Percentiles rank a stretch among this genome's conserved stretches.
Conservation (phyloP, 352 stramenopile genomes). For the Phytophthora citricola region DNA sequence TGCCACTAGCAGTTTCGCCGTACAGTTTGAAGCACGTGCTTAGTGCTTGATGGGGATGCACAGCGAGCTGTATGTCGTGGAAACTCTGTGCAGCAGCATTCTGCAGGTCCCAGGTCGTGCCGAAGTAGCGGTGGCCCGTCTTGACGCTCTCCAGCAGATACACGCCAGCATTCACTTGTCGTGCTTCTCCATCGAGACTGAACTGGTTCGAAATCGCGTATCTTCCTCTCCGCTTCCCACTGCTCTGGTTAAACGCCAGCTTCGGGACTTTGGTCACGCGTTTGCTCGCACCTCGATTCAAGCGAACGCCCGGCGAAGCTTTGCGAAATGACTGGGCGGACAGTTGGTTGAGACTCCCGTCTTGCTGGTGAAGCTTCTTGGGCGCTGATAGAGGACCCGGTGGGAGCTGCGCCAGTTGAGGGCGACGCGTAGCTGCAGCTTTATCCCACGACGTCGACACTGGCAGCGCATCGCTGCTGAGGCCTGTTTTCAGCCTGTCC, state of each 20-base stretch:
- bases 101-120: slow-evolving; percentile 76
- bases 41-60: slow-evolving; percentile 57
- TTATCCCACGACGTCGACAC: slow-evolving; percentile 12
- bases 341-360: slow-evolving; percentile 21
- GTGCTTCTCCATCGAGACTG: slow-evolving; percentile 15
- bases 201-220: slow-evolving; percentile 41
- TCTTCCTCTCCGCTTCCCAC: slow-evolving; percentile 17
- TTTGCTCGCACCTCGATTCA: slow-evolving; percentile 13
- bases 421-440: slow-evolving; percentile 10
- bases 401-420: slow-evolving; percentile 17
- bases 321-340: slow-evolving; percentile 11
- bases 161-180: slow-evolving; percentile 69
- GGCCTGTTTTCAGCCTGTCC: slow-evolving; percentile 9
- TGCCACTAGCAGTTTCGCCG: slow-evolving; percentile 44
- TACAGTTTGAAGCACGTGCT: slow-evolving; percentile 51
- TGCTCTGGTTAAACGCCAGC: slow-evolving; percentile 17
- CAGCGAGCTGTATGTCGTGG: slow-evolving; percentile 47
- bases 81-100: slow-evolving; percentile 63
- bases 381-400: slow-evolving; percentile 11
- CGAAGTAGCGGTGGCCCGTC: slow-evolving; percentile 66
- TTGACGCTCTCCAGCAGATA: slow-evolving; percentile 70
- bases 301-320: slow-evolving; percentile 3
- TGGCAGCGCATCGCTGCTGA: background rate
- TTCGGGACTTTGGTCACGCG: slow-evolving; percentile 44
- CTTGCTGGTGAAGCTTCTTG: slow-evolving; percentile 26